Evolutionary conservation across 768 basidiomycete genomes (phyloP).

Genomic region (Russula sp.): DNA sequence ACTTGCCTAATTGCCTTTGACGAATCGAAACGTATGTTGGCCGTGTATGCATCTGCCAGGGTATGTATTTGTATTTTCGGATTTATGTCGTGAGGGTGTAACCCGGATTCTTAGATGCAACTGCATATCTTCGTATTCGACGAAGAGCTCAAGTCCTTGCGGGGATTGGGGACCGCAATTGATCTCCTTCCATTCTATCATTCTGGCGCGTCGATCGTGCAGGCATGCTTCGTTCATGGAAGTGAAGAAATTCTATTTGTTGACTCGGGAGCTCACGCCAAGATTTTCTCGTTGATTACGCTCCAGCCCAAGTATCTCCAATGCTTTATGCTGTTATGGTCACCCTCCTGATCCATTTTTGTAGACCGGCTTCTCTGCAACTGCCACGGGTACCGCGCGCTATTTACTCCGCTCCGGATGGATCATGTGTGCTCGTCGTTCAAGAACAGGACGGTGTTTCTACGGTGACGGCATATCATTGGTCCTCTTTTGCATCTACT

Average conservation of each 20-base stretch:
- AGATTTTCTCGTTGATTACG: slow-evolving; percentile 48
- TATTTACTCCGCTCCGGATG: slow-evolving; percentile 45
- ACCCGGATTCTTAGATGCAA: slow-evolving; percentile 21
- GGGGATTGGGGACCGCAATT: slow-evolving; percentile 36
- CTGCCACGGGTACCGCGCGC: slow-evolving; percentile 31
- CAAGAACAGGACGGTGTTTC: slow-evolving; percentile 16
- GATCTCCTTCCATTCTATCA: slow-evolving; percentile 40
- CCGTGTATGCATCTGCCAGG: slow-evolving; percentile 38
- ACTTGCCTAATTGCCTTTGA: slow-evolving; percentile 44
- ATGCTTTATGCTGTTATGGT: too few species aligned
- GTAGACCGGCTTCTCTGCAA: slow-evolving; percentile 41
- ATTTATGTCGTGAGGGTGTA: too few species aligned
- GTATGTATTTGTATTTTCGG: slow-evolving; percentile 23
- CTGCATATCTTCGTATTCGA: slow-evolving; percentile 45
- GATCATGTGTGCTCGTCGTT: slow-evolving; percentile 41
- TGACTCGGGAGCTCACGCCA: slow-evolving; percentile 36
- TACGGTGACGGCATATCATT: slow-evolving; percentile 41
- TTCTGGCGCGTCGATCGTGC: slow-evolving; percentile 25
- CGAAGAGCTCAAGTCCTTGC: slow-evolving; percentile 36
- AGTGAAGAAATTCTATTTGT: slow-evolving; percentile 48
- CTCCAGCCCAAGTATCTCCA: slow-evolving; percentile 42
- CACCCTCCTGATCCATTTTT: neutral
- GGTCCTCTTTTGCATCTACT: slow-evolving; percentile 47
- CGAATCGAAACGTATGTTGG: slow-evolving; percentile 45
- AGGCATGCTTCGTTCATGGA: slow-evolving; percentile 41